Base-by-base conservation (phyloP, 495 filamentous ascomycete genomes). In the Opeltia flavorubescens region DNA sequence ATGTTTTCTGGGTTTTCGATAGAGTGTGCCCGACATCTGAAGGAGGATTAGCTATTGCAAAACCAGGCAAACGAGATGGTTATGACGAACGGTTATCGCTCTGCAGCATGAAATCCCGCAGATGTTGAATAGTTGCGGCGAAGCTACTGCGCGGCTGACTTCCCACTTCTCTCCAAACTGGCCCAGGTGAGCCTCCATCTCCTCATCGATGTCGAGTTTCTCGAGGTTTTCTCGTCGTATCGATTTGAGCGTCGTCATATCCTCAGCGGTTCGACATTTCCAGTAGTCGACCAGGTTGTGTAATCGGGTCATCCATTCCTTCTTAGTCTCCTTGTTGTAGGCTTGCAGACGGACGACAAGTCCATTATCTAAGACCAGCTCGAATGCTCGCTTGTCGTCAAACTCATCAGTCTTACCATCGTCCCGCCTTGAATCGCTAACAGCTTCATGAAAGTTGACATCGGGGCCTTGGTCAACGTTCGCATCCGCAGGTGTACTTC, bases 81-180 rank as follows among this genome's bases (percentile, higher is more conserved):
- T 20, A 8, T 3, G 17, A 49, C 57, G 33, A 63, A 76, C 71
- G 49, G 74, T 74, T 46, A 86, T 79, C 15, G 77, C 63, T 31
- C 82, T 74, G 50, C 82, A 86, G 27, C 70, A 72, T 11, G 76
- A 68, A 15, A 85, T 66, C 8, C 71, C 68, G 58, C 82, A 86
- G 60, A 84, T 71, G 53, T 86, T 80, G 60, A 83, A 83, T 17
- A 86, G 56, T 33, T 76, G 64, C 11, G 80, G 72, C 3, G 74
- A 81, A 18, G 82, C 79, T 47, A 72, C 69, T 1, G 79, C 74
- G 48, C 77, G 68, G 23, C 69, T 76, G 24, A 86, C 80, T 56
- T 86, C 82, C 82, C 82, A 86, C 50, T 85, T 85, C 36, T 66
- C 61, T 0, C 77, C 81, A 54, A 77, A 81, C 52, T 83, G 79